Percentiles rank a stretch among this genome's conserved stretches.
phyloP scores from a whole-genome alignment of 176 grass and related monocot species.

The Canna indica region DNA sequence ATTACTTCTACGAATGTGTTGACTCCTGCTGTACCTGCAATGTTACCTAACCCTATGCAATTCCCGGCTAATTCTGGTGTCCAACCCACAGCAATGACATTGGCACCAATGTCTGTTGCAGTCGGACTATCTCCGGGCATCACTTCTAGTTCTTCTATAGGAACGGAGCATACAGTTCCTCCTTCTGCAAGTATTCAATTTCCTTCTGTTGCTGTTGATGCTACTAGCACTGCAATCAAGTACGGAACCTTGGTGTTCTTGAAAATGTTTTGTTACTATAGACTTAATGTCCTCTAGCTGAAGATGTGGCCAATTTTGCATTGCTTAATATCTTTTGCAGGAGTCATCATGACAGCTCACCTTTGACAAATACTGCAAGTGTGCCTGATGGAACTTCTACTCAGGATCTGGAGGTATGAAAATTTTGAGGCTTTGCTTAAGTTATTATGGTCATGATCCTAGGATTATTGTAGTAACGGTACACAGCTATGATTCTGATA shows the following conservation, averaged over 20 bases:
- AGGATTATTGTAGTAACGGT: not conserved
- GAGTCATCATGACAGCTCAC: conserved; percentile 38
- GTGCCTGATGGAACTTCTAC: conserved; percentile 48
- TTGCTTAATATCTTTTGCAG: conserved; percentile 24
- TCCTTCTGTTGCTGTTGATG: conserved; percentile 28
- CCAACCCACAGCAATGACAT: conserved; percentile 19
- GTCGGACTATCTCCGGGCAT: conserved; percentile 27
- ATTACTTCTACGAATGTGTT: conserved; percentile 2
- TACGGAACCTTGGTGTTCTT: not conserved
- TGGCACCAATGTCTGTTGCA: conserved; percentile 18
- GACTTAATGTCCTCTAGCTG: conserved; percentile 5
- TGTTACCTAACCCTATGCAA: conserved; percentile 33
- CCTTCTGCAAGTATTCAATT: conserved; percentile 25
- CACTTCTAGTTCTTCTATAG: conserved; percentile 24
- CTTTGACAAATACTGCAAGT: conserved; percentile 16
- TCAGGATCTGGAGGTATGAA: conserved; percentile 76
- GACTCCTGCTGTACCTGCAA: conserved; percentile 23
- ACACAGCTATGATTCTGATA: too few species aligned
- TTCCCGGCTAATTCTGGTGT: conserved; percentile 26
- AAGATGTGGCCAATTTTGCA: not conserved
- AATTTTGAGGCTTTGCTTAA: not conserved
- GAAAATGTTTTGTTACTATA: not conserved
- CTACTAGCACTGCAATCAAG: not conserved
- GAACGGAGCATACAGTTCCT: conserved; percentile 1
- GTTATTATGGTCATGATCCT: not conserved